A percentile compares a stretch with the other conserved stretches of the same genome.
Evolutionary conservation across 2,329 filamentous ascomycete species (phyloP).

Genomic region (Clarireedia hainanense): DNA sequence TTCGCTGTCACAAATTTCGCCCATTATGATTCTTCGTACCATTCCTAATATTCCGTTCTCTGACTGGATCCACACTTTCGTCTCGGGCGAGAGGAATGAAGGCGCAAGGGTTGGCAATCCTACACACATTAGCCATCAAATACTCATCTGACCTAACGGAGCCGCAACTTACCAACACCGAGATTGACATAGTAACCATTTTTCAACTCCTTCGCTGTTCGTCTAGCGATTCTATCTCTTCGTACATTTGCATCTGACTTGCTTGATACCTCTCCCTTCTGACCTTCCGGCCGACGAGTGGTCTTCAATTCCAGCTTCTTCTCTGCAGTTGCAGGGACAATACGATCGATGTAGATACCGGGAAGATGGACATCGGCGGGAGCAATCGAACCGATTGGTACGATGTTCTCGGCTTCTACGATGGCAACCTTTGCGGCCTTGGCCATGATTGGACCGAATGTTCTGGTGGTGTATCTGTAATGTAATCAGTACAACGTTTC

Average conservation of each 20-base stretch:
- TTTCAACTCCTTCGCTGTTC: conserved; percentile 75
- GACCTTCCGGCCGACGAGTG: conserved; percentile 49
- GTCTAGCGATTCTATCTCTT: conserved; percentile 64
- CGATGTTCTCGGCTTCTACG: conserved; percentile 77
- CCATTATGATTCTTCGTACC: conserved; percentile 15
- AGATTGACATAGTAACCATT: conserved; percentile 72
- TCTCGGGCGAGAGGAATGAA: conserved; percentile 59
- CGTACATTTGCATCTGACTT: conserved; percentile 42
- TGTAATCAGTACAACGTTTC: background rate
- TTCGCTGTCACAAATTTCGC: background rate
- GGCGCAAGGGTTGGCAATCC: conserved; percentile 84
- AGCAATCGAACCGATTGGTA: conserved; percentile 62
- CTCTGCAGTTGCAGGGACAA: conserved; percentile 62
- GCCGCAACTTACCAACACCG: conserved; percentile 51
- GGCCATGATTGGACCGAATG: conserved; percentile 69
- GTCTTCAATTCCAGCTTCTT: conserved; percentile 68
- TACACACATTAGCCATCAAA: conserved; percentile 41
- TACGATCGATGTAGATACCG: conserved; percentile 73
- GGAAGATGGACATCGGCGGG: conserved; percentile 69
- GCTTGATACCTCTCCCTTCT: conserved; percentile 65
- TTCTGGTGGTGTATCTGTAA: conserved; percentile 56
- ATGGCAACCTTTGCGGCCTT: conserved; percentile 72
- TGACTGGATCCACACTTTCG: conserved; percentile 75
- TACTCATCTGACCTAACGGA: too few relatives aligned
- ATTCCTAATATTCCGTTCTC: conserved; percentile 84